phyloP scores from a whole-genome alignment of 2,329 filamentous ascomycete genomes.

The Aspergillus pseudonomiae region DNA sequence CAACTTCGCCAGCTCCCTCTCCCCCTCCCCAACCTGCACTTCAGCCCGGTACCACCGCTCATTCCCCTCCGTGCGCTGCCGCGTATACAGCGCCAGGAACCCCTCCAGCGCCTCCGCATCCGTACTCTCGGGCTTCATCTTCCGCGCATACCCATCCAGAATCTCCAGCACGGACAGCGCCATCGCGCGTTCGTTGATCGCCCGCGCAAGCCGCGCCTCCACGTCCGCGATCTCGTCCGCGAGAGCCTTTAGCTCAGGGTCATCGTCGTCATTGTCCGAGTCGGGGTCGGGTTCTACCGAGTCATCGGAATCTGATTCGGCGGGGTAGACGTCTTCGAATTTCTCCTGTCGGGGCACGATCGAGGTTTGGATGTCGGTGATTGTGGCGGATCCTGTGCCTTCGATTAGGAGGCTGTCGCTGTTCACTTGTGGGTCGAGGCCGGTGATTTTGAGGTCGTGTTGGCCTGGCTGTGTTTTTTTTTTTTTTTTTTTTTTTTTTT shows the following conservation, averaged over 20 bases:
- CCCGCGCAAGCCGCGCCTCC: constrained; percentile 34
- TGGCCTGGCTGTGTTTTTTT: constrained; percentile 48
- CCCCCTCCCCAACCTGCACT: constrained; percentile 26
- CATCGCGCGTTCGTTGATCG: constrained; percentile 29
- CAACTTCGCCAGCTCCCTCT: constrained; percentile 28
- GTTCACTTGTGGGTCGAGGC: constrained; percentile 57
- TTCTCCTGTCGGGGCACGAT: constrained; percentile 58
- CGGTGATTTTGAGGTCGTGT: constrained; percentile 61
- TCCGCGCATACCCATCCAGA: constrained; percentile 40
- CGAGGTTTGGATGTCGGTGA: constrained; percentile 66
- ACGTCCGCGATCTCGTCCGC: constrained; percentile 36
- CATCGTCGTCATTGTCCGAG: constrained; percentile 14
- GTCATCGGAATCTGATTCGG: constrained; percentile 5
- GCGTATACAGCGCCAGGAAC: constrained; percentile 39
- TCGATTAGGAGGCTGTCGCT: constrained; percentile 63
- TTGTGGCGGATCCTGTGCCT: constrained; percentile 59
- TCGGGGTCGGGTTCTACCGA: constrained; percentile 5
- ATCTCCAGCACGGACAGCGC: constrained; percentile 28
- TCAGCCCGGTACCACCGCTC: constrained; percentile 25
- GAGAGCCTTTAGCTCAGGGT: constrained; percentile 23
- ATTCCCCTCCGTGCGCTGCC: constrained; percentile 32
- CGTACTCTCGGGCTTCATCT: constrained; percentile 32
- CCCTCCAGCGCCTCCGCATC: constrained; percentile 35
- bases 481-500: no score
- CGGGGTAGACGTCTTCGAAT: constrained; percentile 58